These are phyloP conservation scores for Xylaria venustula DNA, from an alignment of 495 filamentous ascomycete species.

Conservation along the genomic window DNA sequence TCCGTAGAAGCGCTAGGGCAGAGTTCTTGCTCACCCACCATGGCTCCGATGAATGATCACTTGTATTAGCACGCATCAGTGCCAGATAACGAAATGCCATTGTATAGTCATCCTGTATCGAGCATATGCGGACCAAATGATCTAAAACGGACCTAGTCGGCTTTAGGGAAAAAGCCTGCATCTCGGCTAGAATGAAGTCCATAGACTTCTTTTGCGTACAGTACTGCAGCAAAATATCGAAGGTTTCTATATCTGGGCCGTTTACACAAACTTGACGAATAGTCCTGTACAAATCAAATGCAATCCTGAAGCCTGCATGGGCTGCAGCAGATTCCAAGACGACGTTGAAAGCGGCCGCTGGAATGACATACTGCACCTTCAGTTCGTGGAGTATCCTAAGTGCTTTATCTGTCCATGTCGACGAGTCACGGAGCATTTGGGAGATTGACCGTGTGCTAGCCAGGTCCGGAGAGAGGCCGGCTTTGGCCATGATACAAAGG, in stretches of 20 bases:
- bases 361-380: slow-evolving; percentile 43
- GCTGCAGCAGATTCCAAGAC: slow-evolving; percentile 56
- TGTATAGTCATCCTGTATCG: slow-evolving; percentile 52
- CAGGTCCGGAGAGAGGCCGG: slow-evolving; percentile 50
- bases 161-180: slow-evolving; percentile 60
- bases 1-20: slow-evolving; percentile 38
- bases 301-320: slow-evolving; percentile 46
- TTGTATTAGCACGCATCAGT: slow-evolving; percentile 44
- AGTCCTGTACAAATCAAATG: slow-evolving; percentile 69
- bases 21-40: slow-evolving; percentile 40
- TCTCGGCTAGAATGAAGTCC: slow-evolving; percentile 72
- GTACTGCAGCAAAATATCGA: slow-evolving; percentile 65
- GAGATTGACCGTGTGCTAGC: slow-evolving; percentile 60
- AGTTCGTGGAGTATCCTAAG: slow-evolving; percentile 57
- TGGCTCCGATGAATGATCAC: slow-evolving; percentile 12
- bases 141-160: slow-evolving; percentile 67
- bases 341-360: slow-evolving; percentile 59
- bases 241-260: slow-evolving; percentile 60
- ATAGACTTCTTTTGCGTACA: slow-evolving; percentile 59
- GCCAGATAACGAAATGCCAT: slow-evolving; percentile 58
- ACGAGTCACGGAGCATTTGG: slow-evolving; percentile 29
- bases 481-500: slow-evolving; percentile 65
- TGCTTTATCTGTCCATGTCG: slow-evolving; percentile 36
- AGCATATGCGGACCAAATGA: slow-evolving; percentile 63
- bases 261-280: slow-evolving; percentile 59